Conservation (phyloP, 83 land plant genomes). For the Larix sibirica region DNA sequence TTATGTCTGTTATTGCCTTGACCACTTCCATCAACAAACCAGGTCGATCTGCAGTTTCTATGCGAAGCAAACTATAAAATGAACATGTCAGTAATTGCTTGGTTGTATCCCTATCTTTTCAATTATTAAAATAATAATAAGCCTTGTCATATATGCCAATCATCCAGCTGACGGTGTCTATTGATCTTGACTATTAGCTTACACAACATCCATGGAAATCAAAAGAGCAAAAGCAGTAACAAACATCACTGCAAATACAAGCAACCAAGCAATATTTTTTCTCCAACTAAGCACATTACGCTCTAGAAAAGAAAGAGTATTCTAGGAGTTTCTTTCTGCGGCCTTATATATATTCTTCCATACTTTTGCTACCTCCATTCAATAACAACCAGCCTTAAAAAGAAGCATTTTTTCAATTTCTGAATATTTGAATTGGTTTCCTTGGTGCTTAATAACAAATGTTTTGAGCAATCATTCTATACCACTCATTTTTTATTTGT, state of each 20-base stretch:
- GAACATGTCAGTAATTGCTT: background rate
- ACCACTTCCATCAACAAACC: conserved; percentile 85
- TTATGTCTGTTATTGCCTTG: conserved; percentile 76
- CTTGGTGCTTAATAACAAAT: no score
- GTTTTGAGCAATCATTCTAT: no score
- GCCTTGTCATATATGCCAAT: background rate
- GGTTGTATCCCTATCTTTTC: background rate
- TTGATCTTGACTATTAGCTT: background rate
- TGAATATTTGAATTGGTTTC: no score
- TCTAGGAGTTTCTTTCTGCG: no score
- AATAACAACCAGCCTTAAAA: no score
- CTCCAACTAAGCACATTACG: background rate
- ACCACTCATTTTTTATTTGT: no score
- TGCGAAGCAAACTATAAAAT: conserved; percentile 58
- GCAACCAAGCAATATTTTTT: background rate
- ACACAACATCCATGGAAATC: background rate
- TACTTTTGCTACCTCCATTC: no score
- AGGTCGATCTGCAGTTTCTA: conserved; percentile 91
- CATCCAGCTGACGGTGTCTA: background rate
- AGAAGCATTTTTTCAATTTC: no score
- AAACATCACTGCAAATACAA: background rate
- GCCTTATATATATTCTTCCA: no score
- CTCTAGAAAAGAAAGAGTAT: background rate
- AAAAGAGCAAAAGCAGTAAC: background rate
- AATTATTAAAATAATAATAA: background rate